Base-by-base conservation (phyloP, 2,329 filamentous ascomycete genomes). In the Fusarium sarcochroum region DNA sequence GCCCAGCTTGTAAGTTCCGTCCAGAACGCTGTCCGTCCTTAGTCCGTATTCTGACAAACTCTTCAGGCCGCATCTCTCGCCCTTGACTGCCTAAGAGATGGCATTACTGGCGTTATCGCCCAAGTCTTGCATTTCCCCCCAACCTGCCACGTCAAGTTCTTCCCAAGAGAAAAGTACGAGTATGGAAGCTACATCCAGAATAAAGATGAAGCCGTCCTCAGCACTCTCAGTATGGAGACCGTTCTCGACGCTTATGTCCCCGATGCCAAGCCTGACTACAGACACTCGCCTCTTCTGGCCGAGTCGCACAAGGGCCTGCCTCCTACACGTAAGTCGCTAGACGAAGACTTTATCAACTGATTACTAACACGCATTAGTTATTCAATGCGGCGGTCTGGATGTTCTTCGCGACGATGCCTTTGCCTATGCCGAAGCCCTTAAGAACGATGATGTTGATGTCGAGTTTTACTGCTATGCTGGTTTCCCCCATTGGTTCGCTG, bases 161-260 rank as follows among this genome's bases (percentile, higher is more conserved):
- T 73, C 21, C 72, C 71, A 0, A 50, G 1, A 4, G 57, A 72
- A 3, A 72, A 66, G 20, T 68, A 72, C 10, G 72, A 75, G n/a
- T 68, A 66, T 41, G 71, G 66, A 0, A 75, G 72, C 14, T 71
- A 59, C 17, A 23, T 71, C 1, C 72, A 75, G 6, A 75, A 75
- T 13, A 2, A n/a, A 1, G 44, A 72, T 4, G 55, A 52, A 2
- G 17, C 27, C 2, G 55, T 73, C 4, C 56, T 75, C 1, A 51
- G 50, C 13, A 20, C 50, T 6, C 8, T 51, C 7, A 25, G 18
- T 0, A 54, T 72, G 44, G 73, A 75, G 20, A 20, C 40, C 1
- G 25, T 56, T 14, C 50, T 44, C 6, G 72, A 73, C 15, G 51
- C 53, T 0, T 55, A 75, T 17, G 25, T 34, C 0, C 67, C 64